A percentile compares a stretch with the other conserved stretches of the same genome.
Evolutionary conservation across 2,329 filamentous ascomycete genomes (phyloP).

Genomic region (Calonectria pauciramosa): DNA sequence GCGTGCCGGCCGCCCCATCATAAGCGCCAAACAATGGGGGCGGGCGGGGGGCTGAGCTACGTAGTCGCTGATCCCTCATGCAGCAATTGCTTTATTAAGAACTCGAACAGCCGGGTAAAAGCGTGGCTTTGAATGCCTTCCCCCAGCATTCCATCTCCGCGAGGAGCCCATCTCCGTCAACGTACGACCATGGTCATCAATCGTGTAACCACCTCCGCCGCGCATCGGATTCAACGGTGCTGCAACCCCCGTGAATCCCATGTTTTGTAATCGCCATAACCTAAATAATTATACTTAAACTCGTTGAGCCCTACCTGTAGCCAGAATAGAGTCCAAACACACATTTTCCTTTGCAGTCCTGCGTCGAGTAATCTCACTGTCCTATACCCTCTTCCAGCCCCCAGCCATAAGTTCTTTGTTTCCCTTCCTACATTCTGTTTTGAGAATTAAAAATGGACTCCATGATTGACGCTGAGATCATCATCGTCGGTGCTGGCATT

Average conservation of each 20-base stretch:
- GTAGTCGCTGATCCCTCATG: neutral
- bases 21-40: neutral
- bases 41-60: neutral
- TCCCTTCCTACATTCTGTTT: neutral
- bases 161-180: constrained; percentile 9
- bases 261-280: neutral
- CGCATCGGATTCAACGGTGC: constrained; percentile 11
- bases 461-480: constrained; percentile 22
- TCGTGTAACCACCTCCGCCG: constrained; percentile 15
- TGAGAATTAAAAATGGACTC: constrained; percentile 14
- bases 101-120: neutral
- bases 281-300: neutral
- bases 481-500: constrained; percentile 25
- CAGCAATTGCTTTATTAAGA: constrained; percentile 10
- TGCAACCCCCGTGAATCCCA: neutral
- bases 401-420: neutral
- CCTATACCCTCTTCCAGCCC: neutral
- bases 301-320: neutral
- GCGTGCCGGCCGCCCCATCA: neutral
- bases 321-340: neutral
- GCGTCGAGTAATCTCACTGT: neutral
- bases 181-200: neutral
- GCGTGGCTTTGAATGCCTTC: constrained; percentile 8
- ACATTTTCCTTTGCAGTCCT: neutral
- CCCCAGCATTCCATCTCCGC: constrained; percentile 21